Conservation (phyloP, 208 protist species). For the Acanthamoeba castellanii region DNA sequence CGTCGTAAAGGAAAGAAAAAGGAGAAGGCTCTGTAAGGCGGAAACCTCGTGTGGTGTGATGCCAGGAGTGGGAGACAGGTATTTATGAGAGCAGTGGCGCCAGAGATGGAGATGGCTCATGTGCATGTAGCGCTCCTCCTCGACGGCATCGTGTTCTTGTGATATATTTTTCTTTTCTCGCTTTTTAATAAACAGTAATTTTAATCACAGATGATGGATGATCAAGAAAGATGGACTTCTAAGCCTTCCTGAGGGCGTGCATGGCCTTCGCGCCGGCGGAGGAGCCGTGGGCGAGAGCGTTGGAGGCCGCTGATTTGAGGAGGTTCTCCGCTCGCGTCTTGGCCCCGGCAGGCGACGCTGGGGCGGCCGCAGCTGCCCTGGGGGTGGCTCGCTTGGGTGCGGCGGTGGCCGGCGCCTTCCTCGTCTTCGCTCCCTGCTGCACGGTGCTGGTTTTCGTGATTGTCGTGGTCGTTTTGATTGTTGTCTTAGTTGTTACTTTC, state of each 20-base stretch:
- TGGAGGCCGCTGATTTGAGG: neutral
- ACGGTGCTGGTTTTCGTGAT: neutral
- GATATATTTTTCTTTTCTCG: too few relatives aligned
- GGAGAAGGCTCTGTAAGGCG: neutral
- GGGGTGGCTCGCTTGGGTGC: neutral
- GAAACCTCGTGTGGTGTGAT: neutral
- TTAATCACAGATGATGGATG: neutral
- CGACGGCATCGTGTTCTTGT: too few relatives aligned
- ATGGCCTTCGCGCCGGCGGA: neutral
- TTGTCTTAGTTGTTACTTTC: neutral
- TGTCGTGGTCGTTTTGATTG: neutral
- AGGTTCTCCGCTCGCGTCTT: neutral
- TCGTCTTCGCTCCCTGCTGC: neutral
- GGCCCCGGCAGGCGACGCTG: neutral
- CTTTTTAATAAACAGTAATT: too few relatives aligned
- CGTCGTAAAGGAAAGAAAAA: neutral
- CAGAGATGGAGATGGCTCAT: too few relatives aligned
- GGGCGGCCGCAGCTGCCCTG: neutral
- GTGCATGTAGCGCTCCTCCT: too few relatives aligned
- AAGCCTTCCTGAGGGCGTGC: neutral
- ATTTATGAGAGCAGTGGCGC: too few relatives aligned
- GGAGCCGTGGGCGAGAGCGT: conserved; percentile 22
- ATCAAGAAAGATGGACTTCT: neutral
- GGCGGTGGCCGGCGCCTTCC: neutral
- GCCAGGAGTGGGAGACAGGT: too few relatives aligned